phyloP scores from a whole-genome alignment of 345 rosid species.

The Physaria fendleri region DNA sequence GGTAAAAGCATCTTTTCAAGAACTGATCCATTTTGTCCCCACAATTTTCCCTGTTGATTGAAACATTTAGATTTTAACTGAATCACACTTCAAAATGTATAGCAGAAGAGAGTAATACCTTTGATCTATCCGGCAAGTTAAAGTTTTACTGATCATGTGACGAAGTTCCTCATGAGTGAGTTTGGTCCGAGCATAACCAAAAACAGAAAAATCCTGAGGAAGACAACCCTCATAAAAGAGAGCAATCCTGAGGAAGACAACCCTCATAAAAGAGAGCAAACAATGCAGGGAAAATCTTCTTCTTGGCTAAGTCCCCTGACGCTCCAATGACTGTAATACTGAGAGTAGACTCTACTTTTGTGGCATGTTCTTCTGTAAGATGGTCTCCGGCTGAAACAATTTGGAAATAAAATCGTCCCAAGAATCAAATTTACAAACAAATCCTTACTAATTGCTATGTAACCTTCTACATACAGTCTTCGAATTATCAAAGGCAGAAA shows the following conservation, averaged over 20 bases:
- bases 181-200: slow-evolving; percentile 75
- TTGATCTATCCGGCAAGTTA: slow-evolving; percentile 83
- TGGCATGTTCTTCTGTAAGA: slow-evolving; percentile 27
- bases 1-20: slow-evolving; percentile 77
- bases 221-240: slow-evolving; percentile 80
- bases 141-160: slow-evolving; percentile 57
- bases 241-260: slow-evolving; percentile 61
- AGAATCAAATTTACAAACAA: neutral
- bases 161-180: slow-evolving; percentile 77
- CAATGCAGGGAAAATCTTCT: slow-evolving; percentile 88
- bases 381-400: slow-evolving; percentile 38
- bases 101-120: slow-evolving; percentile 43
- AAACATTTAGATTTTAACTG: neutral
- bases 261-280: slow-evolving; percentile 86
- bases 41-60: slow-evolving; percentile 64
- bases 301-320: slow-evolving; percentile 90
- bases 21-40: slow-evolving; percentile 75
- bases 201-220: slow-evolving; percentile 62
- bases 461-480: neutral
- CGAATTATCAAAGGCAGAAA: neutral
- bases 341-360: slow-evolving; percentile 42
- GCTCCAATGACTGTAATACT: slow-evolving; percentile 92
- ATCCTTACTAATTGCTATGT: neutral
- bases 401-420: neutral
- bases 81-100: neutral